Base-by-base conservation (phyloP, 192 early-diverging fungal species). In the Backusella macrospora region DNA sequence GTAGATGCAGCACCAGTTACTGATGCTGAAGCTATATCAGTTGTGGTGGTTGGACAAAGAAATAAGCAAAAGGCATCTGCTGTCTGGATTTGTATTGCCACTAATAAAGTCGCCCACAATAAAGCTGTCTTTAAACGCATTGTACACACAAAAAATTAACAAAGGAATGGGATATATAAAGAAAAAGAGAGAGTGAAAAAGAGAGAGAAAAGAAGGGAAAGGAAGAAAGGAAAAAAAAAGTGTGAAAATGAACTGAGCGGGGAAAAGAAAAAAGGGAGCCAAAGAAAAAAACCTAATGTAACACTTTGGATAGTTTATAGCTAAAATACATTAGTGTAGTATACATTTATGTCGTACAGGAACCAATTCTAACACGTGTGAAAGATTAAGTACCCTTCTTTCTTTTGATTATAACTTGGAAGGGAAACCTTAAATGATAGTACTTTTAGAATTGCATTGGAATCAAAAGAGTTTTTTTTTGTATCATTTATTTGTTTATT, bases 231-330 rank as follows among this genome's bases (percentile, higher is more conserved):
- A 23, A 3, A 55, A 10, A 23, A 12, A 55, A 8, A 49, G 48
- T 18, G 4, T 13, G 1, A 52, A 18, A 59, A 23, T 26, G 52
- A 26, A 59, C 1, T 59, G 52, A 26, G 21, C 12, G 52, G 23
- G 52, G 21, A 59, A 59, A 59, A 59, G 52, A 59, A 59, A 59
- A 49, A 59, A 18, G 49, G 52, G 23, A 26, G 21, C 52, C 52
- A 8, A 59, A 34, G 12, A 59, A 34, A 26, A 59, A 59, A 59
- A 8, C 23, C 1, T 5, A 59, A 59, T 59, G 52, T 59, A 59
- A 59, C 52, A 59, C 52, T 26, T 59, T 59, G 52, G 52, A 26
- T 59, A 59, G 52, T 59, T 59, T 59, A 59, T 59, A 23, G 52
- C 52, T 59, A 59, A 59, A 59, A 59, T 59, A 59, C 52, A 55